Evolutionary conservation across 768 basidiomycete species (phyloP), one percentile per base, ranked within the genome.

Genomic region (Collybiopsis luxurians): DNA sequence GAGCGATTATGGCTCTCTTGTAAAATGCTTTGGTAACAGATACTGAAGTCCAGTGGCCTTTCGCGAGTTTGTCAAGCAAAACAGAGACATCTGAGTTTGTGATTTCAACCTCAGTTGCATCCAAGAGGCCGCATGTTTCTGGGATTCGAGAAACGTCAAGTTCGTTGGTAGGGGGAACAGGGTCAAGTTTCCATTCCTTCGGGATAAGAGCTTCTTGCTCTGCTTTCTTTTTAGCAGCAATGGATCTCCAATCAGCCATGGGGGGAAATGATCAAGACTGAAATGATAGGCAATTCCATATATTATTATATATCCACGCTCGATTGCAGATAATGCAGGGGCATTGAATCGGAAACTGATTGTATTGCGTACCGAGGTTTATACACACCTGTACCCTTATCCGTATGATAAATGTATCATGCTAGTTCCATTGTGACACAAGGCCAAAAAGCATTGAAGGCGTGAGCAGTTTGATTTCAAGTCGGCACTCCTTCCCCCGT

Each of bases 1-100:
- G 90, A 3, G 90, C 90, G 43, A 94, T 69, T 43, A 89, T 79
- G 0, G 92, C 92, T 42, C 90, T 75, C 69, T 92, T 92, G 61
- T 79, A 84, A 70, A 86, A 92, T 0, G 90, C 88, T 0, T 74
- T 83, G 0, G 85, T 87, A 2, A 91, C 89, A 15, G 83, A 80
- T 1, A 89, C 80, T 1, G 87, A 74, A 0, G 86, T 77, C 85
- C 84, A 90, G 44, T 72, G 67, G 2, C 76, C 77, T 0, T 62
- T 69, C 13, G 80, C 81, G 13, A 92, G 71, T 31, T 79, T 85
- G 26, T 70, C 57, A 28, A 91, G 71, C 3, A 92, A 67, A 6
- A 67, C 61, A 13, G 74, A 70, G 4, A 81, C 71, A 4, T 72
- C 57, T 0, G 78, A 69, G 42, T 74, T 75, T 2, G 79, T 80